Evolutionary conservation across 371 early-diverging fungal species (phyloP), one percentile per base, ranked within the genome.

Genomic region (Mucor indicus): DNA sequence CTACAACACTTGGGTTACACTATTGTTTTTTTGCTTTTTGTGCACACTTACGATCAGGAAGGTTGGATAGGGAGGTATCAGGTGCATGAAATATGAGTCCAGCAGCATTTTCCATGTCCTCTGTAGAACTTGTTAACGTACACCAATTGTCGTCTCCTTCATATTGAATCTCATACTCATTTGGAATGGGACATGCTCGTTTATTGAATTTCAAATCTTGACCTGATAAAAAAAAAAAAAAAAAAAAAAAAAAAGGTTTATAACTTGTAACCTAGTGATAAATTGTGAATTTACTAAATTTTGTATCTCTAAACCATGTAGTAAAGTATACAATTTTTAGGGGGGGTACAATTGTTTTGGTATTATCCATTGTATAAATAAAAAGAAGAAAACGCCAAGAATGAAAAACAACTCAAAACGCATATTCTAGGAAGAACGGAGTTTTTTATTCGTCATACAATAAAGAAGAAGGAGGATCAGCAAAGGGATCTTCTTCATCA

Each of bases 261-360:
- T 22, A 19, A 15, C 17, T 10, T 22, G 6, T 25, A 10, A 9
- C 3, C 15, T 19, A 23, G 1, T 31, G 17, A 17, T 2, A n/a
- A 44, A 13, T 32, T 8, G 17, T 4, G 23, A 21, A 9, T 20
- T 37, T 53, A 59, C 54, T 23, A 36, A 58, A 58, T 31, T 58
- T 58, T 24, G 17, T 23, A 4, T 22, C 5, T 20, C 46, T 46
- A 39, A 72, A 72, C 51, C 61, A 57, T 13, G 30, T 15, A 23
- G 72, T 62, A 53, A 62, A 60, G 55, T 67, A 63, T 9, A 67
- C 56, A 30, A 67, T 57, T 50, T 46, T 55, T 9, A 72, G 31
- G 1, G 72, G 72, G 6, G 62, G 62, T 38, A 61, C n/a, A n/a
- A n/a, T n/a, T n/a, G n/a, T n/a, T n/a, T n/a, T n/a, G n/a, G n/a